Conservation (phyloP, 305 asterid species). For the Fraxinus paxiana region DNA sequence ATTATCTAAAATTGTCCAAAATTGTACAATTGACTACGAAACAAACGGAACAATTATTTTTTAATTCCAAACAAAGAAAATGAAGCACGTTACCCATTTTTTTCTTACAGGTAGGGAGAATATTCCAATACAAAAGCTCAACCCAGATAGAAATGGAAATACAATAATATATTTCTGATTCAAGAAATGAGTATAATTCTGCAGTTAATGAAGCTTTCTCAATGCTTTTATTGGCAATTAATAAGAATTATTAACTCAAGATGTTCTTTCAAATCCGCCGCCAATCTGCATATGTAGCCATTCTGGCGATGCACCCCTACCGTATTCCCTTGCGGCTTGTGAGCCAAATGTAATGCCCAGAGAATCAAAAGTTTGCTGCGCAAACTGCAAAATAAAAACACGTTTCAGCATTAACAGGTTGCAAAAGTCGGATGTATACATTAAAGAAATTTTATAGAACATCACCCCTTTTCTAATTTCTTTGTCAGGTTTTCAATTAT, state of each 20-base stretch:
- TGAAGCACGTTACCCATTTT: not conserved
- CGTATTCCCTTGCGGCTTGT: conserved; percentile 59
- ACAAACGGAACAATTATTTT: not conserved
- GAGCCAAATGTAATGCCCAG: conserved; percentile 56
- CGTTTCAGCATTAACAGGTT: not conserved
- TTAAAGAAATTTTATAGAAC: not conserved
- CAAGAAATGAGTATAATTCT: conserved; percentile 28
- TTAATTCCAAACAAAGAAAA: not conserved
- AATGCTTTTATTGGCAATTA: conserved; percentile 24
- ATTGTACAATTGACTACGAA: not conserved
- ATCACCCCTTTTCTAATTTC: not conserved
- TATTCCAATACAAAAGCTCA: not conserved
- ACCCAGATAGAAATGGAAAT: not conserved
- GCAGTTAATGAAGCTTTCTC: conserved; percentile 28
- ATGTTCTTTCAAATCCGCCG: conserved; percentile 58
- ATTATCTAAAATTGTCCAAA: not conserved
- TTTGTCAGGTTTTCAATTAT: not conserved
- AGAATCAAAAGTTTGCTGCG: conserved; percentile 53
- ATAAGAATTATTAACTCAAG: conserved; percentile 35
- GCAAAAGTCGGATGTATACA: not conserved
- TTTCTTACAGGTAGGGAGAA: not conserved
- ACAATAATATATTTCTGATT: conserved; percentile 13
- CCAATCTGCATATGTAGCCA: conserved; percentile 97
- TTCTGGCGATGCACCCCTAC: conserved; percentile 59
- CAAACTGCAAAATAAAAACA: conserved; percentile 43